Evolutionary conservation across 179 eudicot genomes (phyloP).

Genomic region (Drosera spatulata): DNA sequence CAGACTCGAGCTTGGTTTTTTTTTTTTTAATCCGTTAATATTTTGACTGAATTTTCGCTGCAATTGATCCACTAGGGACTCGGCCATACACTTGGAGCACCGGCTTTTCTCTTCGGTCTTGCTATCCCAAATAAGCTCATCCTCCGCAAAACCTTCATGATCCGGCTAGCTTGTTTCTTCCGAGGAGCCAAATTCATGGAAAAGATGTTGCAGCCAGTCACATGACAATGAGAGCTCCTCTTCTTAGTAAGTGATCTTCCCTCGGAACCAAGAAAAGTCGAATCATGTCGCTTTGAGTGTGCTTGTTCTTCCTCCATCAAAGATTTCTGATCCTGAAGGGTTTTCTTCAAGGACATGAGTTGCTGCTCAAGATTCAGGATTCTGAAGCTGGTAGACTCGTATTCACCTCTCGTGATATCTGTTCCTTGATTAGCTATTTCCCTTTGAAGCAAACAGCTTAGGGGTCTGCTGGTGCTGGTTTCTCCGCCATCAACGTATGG

Average conservation of each 20-base stretch:
- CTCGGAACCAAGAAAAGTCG: slow-evolving; percentile 20
- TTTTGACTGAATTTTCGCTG: background rate
- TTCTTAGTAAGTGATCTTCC: slow-evolving; percentile 49
- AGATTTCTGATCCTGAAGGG: slow-evolving; percentile 29
- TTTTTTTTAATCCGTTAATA: background rate
- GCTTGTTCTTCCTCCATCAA: slow-evolving; percentile 21
- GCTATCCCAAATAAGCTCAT: slow-evolving; percentile 48
- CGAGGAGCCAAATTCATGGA: slow-evolving; percentile 63
- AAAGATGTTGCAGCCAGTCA: slow-evolving; percentile 53
- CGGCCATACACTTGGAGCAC: slow-evolving; percentile 18
- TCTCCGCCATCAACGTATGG: slow-evolving; percentile 37
- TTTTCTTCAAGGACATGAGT: slow-evolving; percentile 49
- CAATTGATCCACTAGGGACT: slow-evolving; percentile 2
- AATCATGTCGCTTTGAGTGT: slow-evolving; percentile 6
- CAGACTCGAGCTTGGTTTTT: too few relatives aligned
- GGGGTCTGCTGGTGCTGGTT: slow-evolving; percentile 22
- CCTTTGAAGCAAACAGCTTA: slow-evolving; percentile 30
- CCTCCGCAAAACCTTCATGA: slow-evolving; percentile 48
- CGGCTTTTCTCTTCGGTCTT: slow-evolving; percentile 41
- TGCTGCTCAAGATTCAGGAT: slow-evolving; percentile 77
- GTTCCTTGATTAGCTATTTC: slow-evolving; percentile 21
- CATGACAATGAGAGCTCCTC: slow-evolving; percentile 45
- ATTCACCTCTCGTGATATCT: slow-evolving; percentile 34
- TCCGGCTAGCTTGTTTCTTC: slow-evolving; percentile 50
- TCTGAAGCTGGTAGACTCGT: slow-evolving; percentile 75